Base-by-base conservation (phyloP, 768 basidiomycete genomes). In the Lactarius evosmus region DNA sequence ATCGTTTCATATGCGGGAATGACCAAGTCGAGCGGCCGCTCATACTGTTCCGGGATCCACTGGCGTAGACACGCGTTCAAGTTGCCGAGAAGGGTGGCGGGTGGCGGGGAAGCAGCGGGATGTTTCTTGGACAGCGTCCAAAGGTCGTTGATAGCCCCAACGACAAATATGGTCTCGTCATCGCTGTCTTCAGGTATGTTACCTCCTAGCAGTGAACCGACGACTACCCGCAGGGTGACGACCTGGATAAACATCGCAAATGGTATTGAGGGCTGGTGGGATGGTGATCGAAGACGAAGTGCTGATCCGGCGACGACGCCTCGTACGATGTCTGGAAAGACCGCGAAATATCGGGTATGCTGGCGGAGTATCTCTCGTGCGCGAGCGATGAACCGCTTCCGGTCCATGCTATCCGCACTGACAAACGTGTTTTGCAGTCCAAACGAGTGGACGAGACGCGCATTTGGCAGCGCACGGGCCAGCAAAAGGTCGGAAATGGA, bases 1-100 rank as follows among this genome's bases (percentile, higher is more conserved):
- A 86, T 72, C 0, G 82, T 83, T 69, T 87, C 86, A 76, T 83
- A 87, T 0, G 81, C 73, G 0, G 85, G 85, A 50, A 87, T 78
- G 60, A 87, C 76, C 61, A 78, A 78, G 51, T 85, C 77, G 17
- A 86, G 71, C 0, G 82, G 80, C 41, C 80, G 76, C 1, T 74
- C 72, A 56, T 74, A 76, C 4, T 22, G 32, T 62, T 1, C 46
- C 4, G 79, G 77, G 27, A 86, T 64, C 65, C 85, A 79, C 1
- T 60, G 69, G 3, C 75, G 72, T 25, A 86, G 71, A 54, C 74
- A 73, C 3, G 51, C 6, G 53, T 78, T 77, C 6, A 84, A 72
- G 1, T 70, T 69, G 16, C 63, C 65, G 14, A 81, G 74, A 38
- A 76, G 46, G 22, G 38, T 40, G 16, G 38, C 50, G 0, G 70